Base-by-base conservation (phyloP, 2,329 filamentous ascomycete species). In the Xylariaceae sp. region DNA sequence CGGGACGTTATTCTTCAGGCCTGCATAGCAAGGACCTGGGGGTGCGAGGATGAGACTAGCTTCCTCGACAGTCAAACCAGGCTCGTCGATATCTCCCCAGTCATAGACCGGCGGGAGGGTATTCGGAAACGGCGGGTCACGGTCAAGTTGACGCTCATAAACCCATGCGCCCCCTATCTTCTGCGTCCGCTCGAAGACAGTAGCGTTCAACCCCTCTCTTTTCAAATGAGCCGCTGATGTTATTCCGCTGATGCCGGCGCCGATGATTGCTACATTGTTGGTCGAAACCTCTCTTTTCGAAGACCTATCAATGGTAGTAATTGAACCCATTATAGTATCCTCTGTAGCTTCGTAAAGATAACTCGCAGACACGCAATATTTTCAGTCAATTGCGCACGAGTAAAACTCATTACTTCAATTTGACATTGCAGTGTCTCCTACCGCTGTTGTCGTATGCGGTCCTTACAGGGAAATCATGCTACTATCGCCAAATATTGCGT, bases 1-100 rank as follows among this genome's bases (percentile, higher is more conserved):
- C 0, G 88, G 86, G 3, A 92, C 86, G 61, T 93, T 94, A 34
- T 88, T 90, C 63, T 86, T 86, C 7, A 92, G 71, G 2, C 78
- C 77, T 5, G 67, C 69, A 52, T 79, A 70, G 78, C 81, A 73
- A 76, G 90, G 57, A 82, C 68, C 19, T 77, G 82, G 31, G 53
- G 84, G 66, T 4, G 61, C 63, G 42, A 69, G 66, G 81, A 31
- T 72, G 64, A 40, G 73, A 66, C 17, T 63, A 6, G 61, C 61
- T 34, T 64, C 61, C 12, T 63, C 61, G 3, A 53, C 41, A 13
- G 36, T 59, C 41, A 65, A 45, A n/a, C 59, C 62, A 36, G 57
- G 51, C 14, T 51, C 41, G 19, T 62, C 56, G n/a, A 60, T 53
- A 10, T 60, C 60, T 2, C 16, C 40, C 61, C 59, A 63, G 34